Evolutionary conservation across 345 rosid species (phyloP).

Genomic region (Gossypium arboreum): DNA sequence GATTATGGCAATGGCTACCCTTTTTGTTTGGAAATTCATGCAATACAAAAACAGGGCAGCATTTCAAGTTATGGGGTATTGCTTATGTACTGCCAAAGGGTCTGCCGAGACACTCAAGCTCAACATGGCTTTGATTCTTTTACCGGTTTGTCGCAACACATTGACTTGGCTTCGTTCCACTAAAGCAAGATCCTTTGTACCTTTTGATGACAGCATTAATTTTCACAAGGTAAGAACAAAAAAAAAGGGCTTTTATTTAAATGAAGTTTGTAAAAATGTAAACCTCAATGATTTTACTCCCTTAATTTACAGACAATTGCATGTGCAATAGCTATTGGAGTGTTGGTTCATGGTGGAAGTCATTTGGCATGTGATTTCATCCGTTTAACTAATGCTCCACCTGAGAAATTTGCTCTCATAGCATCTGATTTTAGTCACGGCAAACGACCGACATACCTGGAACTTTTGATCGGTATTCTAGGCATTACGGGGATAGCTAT

Average conservation of each 20-base stretch:
- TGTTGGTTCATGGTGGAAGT: slow-evolving; percentile 63
- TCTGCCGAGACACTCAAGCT: slow-evolving; percentile 96
- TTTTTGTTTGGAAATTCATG: slow-evolving; percentile 82
- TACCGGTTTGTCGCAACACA: slow-evolving; percentile 92
- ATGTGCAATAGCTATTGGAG: slow-evolving; percentile 59
- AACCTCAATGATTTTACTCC: not conserved
- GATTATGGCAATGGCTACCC: slow-evolving; percentile 54
- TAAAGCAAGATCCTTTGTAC: slow-evolving; percentile 53
- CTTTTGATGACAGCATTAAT: slow-evolving; percentile 83
- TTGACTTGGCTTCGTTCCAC: slow-evolving; percentile 93
- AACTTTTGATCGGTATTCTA: slow-evolving; percentile 58
- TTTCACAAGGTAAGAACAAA: slow-evolving; percentile 73
- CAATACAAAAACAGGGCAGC: slow-evolving; percentile 69
- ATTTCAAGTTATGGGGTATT: slow-evolving; percentile 83
- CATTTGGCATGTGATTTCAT: slow-evolving; percentile 88
- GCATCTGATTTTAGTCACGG: slow-evolving; percentile 44
- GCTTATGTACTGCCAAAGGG: slow-evolving; percentile 81
- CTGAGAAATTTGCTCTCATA: slow-evolving; percentile 57
- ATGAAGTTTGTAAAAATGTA: not conserved
- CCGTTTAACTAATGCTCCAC: slow-evolving; percentile 49
- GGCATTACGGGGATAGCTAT: slow-evolving; percentile 76
- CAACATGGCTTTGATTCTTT: slow-evolving; percentile 92
- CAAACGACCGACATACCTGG: slow-evolving; percentile 58
- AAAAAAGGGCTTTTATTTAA: not conserved
- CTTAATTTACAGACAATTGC: slow-evolving; percentile 58